phyloP scores from a whole-genome alignment of 148 eudicot species.

The Rhododendron molle region DNA sequence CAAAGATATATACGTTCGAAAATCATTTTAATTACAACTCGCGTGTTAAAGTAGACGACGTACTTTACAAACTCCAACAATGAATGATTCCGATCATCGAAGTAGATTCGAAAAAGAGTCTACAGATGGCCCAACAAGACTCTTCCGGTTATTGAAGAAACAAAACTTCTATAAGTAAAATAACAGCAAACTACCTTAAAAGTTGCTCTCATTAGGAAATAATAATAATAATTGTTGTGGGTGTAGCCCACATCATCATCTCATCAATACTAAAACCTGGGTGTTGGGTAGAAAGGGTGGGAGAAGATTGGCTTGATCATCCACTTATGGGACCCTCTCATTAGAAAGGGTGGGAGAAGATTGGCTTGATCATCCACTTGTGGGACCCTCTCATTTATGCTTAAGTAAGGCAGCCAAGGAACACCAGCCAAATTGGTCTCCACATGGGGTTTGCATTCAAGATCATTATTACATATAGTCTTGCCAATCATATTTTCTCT shows the following conservation, averaged over 20 bases:
- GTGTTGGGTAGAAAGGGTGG: constrained; percentile 12
- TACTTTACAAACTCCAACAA: not conserved
- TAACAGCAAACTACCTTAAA: not conserved
- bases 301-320: not conserved
- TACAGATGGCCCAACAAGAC: not conserved
- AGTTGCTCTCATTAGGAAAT: not conserved
- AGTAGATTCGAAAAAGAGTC: not conserved
- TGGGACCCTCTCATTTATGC: constrained; percentile 22
- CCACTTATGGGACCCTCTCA: constrained; percentile 22
- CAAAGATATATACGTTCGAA: too few relatives aligned
- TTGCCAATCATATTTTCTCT: not conserved
- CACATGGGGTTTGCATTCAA: constrained; percentile 45
- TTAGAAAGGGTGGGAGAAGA: not conserved
- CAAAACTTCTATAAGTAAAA: not conserved
- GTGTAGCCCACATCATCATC: constrained; percentile 10
- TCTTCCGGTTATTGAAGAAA: not conserved
- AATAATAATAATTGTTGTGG: not conserved
- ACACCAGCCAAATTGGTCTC: constrained; percentile 48
- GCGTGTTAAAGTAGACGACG: not conserved
- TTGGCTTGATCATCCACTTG: constrained; percentile 7
- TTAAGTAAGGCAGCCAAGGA: constrained; percentile 32
- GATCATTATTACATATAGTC: not conserved
- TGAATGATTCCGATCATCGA: not conserved
- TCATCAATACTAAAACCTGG: constrained; percentile 19
- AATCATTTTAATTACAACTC: too few relatives aligned